A percentile compares a stretch with the other conserved stretches of the same genome.
phyloP scores from a whole-genome alignment of 1,139 yeast species.

The Debaryomycetaceae sp. region DNA sequence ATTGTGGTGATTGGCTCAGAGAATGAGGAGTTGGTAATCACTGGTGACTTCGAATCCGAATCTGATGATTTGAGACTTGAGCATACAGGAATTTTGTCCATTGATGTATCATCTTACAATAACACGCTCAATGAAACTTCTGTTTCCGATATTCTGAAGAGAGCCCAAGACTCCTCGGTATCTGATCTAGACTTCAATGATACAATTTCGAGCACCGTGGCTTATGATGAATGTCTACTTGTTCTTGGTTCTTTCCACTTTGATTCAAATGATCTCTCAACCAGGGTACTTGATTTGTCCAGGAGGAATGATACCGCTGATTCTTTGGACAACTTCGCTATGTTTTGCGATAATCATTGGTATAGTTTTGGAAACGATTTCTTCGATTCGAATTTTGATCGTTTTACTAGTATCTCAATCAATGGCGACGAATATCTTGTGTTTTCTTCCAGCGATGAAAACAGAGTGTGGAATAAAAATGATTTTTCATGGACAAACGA shows the following conservation, averaged over 20 bases:
- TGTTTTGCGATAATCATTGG: conserved; percentile 24
- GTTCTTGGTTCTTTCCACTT: conserved; percentile 34
- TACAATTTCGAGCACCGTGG: conserved; percentile 22
- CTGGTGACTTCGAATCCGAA: conserved; percentile 49
- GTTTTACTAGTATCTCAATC: conserved; percentile 34
- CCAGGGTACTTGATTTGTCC: conserved; percentile 26
- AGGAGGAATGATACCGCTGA: conserved; percentile 23
- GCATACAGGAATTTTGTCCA: conserved; percentile 25
- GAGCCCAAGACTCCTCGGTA: conserved; percentile 16
- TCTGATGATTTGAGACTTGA: conserved; percentile 26
- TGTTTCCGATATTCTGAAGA: conserved; percentile 11
- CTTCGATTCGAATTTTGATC: conserved; percentile 20
- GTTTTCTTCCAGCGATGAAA: conserved; percentile 28
- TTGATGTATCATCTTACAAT: conserved; percentile 29
- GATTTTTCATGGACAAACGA: conserved; percentile 33
- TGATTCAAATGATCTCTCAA: conserved; percentile 14
- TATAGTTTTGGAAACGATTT: conserved; percentile 39
- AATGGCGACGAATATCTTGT: conserved; percentile 35
- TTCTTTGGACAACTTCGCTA: conserved; percentile 34
- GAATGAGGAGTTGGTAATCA: conserved; percentile 25
- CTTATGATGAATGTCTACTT: conserved; percentile 19
- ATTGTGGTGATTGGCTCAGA: conserved; percentile 24
- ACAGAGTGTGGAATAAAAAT: conserved; percentile 41
- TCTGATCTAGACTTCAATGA: conserved; percentile 29
- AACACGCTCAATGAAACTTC: conserved; percentile 30